Conservation (phyloP, 2,329 filamentous ascomycete genomes). For the Ceratocystiopsis brevicomis region DNA sequence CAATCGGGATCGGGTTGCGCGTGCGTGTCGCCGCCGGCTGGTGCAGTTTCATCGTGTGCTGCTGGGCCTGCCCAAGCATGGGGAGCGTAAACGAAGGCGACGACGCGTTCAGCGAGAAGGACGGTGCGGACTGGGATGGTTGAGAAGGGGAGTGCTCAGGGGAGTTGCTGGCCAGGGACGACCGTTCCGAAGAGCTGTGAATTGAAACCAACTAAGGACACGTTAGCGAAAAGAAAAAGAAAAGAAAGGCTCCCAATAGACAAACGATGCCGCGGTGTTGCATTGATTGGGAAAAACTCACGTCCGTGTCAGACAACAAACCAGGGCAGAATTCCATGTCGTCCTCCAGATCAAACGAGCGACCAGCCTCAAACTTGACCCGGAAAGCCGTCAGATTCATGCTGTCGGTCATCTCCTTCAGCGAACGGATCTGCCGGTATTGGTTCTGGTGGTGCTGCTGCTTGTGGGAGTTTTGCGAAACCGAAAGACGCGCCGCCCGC, state of each 20-base stretch:
- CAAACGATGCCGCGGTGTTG: neutral
- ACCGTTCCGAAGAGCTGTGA: constrained; percentile 80
- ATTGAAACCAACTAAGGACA: constrained; percentile 62
- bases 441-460: constrained; percentile 44
- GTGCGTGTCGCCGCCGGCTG: constrained; percentile 77
- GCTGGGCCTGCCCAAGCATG: constrained; percentile 43
- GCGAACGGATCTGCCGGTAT: constrained; percentile 65
- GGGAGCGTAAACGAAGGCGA: constrained; percentile 49
- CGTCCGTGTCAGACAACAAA: constrained; percentile 82
- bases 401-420: constrained; percentile 73
- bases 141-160: constrained; percentile 82
- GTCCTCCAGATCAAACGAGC: constrained; percentile 89
- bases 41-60: constrained; percentile 51
- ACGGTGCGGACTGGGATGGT: constrained; percentile 57
- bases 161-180: constrained; percentile 84
- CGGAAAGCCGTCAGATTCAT: constrained; percentile 61
- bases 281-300: constrained; percentile 32
- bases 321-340: constrained; percentile 90
- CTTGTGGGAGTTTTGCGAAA: constrained; percentile 47
- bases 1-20: constrained; percentile 91
- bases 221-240: neutral
- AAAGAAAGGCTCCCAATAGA: neutral
- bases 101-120: constrained; percentile 52
- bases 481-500: constrained; percentile 61
- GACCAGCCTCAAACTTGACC: constrained; percentile 71